phyloP scores from a whole-genome alignment of 2,329 filamentous ascomycete species.

The Colletotrichum plurivorum region DNA sequence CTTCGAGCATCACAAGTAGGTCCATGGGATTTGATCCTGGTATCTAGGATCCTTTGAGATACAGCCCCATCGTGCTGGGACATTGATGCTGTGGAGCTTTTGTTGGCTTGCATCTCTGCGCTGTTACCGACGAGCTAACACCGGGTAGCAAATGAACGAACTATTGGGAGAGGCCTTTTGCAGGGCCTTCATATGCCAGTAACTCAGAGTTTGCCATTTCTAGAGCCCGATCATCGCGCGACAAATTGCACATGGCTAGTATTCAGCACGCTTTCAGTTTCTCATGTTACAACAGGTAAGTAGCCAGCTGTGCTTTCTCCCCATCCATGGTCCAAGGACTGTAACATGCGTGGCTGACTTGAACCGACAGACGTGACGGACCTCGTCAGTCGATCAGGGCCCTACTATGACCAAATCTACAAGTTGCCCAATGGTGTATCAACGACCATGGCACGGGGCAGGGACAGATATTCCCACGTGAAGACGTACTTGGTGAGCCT shows the following conservation, averaged over 20 bases:
- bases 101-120: too few species aligned
- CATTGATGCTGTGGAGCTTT: neutral
- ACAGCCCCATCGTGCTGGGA: neutral
- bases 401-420: too few species aligned
- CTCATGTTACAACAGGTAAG: neutral
- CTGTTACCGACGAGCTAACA: too few species aligned
- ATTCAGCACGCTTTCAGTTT: constrained; percentile 21
- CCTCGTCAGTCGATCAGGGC: neutral
- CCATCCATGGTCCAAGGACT: too few species aligned
- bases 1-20: too few species aligned
- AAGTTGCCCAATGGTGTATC: too few species aligned
- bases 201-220: constrained; percentile 8
- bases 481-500: neutral
- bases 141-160: too few species aligned
- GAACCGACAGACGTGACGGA: neutral
- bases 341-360: too few species aligned
- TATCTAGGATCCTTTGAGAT: too few species aligned
- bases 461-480: constrained; percentile 8
- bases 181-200: constrained; percentile 17
- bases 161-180: neutral
- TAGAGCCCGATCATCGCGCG: constrained; percentile 6
- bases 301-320: neutral
- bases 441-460: neutral
- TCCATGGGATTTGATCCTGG: too few species aligned
- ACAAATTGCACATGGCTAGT: constrained; percentile 29